These are phyloP conservation scores for Yamadazyma conglobata DNA, from an alignment of 1,139 yeast genomes.

Conservation along the genomic window DNA sequence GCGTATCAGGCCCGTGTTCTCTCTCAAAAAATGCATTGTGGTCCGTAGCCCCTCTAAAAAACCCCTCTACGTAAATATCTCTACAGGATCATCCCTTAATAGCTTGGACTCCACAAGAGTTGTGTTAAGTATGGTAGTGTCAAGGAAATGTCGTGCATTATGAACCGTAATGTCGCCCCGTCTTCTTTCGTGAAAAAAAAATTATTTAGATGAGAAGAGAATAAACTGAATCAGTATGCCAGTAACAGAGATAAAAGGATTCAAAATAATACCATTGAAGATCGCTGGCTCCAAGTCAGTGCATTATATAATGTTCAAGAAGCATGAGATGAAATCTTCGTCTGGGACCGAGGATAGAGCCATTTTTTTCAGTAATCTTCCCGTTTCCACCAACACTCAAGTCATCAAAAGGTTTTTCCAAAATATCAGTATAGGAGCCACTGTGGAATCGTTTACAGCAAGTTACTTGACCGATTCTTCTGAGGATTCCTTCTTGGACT, in stretches of 20 bases:
- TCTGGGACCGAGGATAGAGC: slow-evolving; percentile 37
- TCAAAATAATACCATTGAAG: slow-evolving; percentile 46
- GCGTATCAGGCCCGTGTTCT: too few species aligned
- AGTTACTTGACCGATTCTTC: slow-evolving; percentile 38
- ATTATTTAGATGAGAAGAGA: slow-evolving; percentile 8
- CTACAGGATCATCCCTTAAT: too few species aligned
- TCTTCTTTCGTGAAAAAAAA: slow-evolving; percentile 4
- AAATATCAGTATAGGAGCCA: slow-evolving; percentile 56
- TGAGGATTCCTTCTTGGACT: slow-evolving; percentile 56
- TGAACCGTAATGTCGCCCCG: too few species aligned
- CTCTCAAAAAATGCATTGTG: too few species aligned
- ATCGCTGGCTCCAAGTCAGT: slow-evolving; percentile 29
- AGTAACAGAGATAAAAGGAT: slow-evolving; percentile 50
- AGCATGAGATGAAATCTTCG: slow-evolving; percentile 53
- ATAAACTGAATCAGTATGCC: neutral
- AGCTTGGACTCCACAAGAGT: too few species aligned
- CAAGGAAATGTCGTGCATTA: too few species aligned
- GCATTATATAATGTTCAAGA: slow-evolving; percentile 60
- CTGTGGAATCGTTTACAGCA: slow-evolving; percentile 47
- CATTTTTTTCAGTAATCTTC: slow-evolving; percentile 74
- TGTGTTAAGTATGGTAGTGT: too few species aligned
- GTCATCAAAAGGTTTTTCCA: slow-evolving; percentile 58
- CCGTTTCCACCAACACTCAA: slow-evolving; percentile 54
- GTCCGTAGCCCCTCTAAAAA: too few species aligned
- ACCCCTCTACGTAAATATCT: too few species aligned